Base-by-base conservation (phyloP, 108 stramenopile genomes). In the Nitzschia putrida region DNA sequence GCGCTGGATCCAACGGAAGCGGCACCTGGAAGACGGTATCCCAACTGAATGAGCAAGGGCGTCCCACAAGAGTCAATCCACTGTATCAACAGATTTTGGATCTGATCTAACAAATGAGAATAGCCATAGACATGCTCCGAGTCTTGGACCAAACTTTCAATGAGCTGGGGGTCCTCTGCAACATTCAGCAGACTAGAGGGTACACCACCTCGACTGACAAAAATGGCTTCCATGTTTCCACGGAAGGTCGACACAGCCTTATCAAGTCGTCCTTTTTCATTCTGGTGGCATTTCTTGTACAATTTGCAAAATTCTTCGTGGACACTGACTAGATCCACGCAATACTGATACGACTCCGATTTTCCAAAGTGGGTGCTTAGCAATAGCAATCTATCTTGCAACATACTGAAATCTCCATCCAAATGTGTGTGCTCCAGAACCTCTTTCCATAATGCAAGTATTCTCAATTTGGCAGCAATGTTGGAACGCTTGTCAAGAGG, bases 371-470 rank as follows among this genome's bases (percentile, higher is more conserved):
- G 18, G 8, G 61, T 47, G 12, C 22, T n/a, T 24, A 63, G 23
- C 21, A 63, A 8, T 10, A 63, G 21, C 16, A 63, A 24, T 43
- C 44, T 63, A 23, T 63, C 61, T 22, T 47, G 61, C 2, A 63
- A 43, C 61, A 45, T 63, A n/a, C 38, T n/a, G 23, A 63, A 63
- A 24, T 63, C 61, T 45, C 61, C 61, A 37, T 47, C 38, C 44
- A 63, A 63, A 63, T 63, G 61, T 3, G 61, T 45, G 44, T 63
- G 43, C 1, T 18, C 23, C 10, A 63, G 44, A 47, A 47, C 61
- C 18, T 63, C 61, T 47, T 63, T 16, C 61, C 61, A 63, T 4
- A 63, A 47, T 3, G 38, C 24, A 3, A 63, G 4, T 0, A 63
- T 3, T 44, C 61, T 41, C 12, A 63, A 47, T 47, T 63, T 41